Conservation (phyloP, 1,139 yeast genomes). For the Diutina mesorugosa region DNA sequence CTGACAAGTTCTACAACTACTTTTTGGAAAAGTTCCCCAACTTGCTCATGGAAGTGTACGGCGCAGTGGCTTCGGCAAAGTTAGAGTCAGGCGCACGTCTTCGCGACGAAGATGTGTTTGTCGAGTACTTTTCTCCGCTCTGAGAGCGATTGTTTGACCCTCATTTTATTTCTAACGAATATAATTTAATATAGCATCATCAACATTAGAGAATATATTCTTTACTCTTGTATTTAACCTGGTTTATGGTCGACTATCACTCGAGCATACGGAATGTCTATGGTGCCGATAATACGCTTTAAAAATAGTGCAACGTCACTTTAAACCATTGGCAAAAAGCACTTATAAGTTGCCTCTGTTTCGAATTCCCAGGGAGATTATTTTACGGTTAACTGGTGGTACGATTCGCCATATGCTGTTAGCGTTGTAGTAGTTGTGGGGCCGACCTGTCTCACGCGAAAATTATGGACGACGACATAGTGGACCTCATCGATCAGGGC, state of each 20-base stretch:
- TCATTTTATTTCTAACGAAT: background rate
- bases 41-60: conserved; percentile 63
- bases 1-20: conserved; percentile 71
- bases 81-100: conserved; percentile 12
- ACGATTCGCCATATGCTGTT: background rate
- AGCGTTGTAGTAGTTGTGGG: background rate
- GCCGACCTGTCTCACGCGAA: background rate
- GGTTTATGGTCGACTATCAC: too few relatives aligned
- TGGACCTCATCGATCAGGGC: conserved; percentile 40
- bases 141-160: background rate
- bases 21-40: conserved; percentile 68
- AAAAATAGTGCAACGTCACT: too few relatives aligned
- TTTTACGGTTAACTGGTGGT: too few relatives aligned
- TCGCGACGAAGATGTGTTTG: conserved; percentile 47
- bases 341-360: too few relatives aligned
- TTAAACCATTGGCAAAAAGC: too few relatives aligned
- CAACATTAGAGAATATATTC: background rate
- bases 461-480: conserved; percentile 13
- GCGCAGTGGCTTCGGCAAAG: conserved; percentile 39
- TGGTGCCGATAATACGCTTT: too few relatives aligned
- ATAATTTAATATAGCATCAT: background rate
- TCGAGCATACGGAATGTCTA: too few relatives aligned
- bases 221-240: too few relatives aligned
- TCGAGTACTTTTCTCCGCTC: conserved; percentile 26
- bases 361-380: too few relatives aligned